Conservation (phyloP, 495 filamentous ascomycete species). For the Neurospora terricola region DNA sequence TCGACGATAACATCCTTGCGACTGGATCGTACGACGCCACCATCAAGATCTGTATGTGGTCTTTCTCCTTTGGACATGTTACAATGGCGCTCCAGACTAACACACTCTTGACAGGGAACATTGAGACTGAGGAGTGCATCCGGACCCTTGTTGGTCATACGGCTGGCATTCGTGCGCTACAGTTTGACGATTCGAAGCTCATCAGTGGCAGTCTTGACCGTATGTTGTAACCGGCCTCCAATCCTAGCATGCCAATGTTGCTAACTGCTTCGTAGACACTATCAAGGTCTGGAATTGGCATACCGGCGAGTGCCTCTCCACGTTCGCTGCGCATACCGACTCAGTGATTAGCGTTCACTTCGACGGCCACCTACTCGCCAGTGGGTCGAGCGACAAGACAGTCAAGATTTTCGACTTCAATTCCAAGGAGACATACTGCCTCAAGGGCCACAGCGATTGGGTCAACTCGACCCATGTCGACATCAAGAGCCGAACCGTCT, state of each 20-base stretch:
- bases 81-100: background rate
- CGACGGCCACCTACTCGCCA: conserved; percentile 68
- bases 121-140: conserved; percentile 75
- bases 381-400: conserved; percentile 78
- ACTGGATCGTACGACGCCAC: conserved; percentile 93
- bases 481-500: conserved; percentile 64
- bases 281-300: conserved; percentile 95
- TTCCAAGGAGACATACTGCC: conserved; percentile 62
- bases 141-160: conserved; percentile 75
- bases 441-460: conserved; percentile 85
- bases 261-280: conserved; percentile 31
- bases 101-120: conserved; percentile 43
- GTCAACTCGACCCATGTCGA: conserved; percentile 90
- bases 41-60: conserved; percentile 68
- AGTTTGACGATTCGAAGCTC: conserved; percentile 79
- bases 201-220: conserved; percentile 26
- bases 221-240: background rate
- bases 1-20: conserved; percentile 84
- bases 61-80: background rate
- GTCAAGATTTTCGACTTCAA: conserved; percentile 93
- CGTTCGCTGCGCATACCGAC: conserved; percentile 61
- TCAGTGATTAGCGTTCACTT: conserved; percentile 83
- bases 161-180: conserved; percentile 72
- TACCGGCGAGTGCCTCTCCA: conserved; percentile 79
- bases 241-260: background rate